Percentiles rank a stretch among this genome's conserved stretches.
These are phyloP conservation scores for Lablab purpureus DNA, from an alignment of 306 rosid genomes.

Conservation along the genomic window DNA sequence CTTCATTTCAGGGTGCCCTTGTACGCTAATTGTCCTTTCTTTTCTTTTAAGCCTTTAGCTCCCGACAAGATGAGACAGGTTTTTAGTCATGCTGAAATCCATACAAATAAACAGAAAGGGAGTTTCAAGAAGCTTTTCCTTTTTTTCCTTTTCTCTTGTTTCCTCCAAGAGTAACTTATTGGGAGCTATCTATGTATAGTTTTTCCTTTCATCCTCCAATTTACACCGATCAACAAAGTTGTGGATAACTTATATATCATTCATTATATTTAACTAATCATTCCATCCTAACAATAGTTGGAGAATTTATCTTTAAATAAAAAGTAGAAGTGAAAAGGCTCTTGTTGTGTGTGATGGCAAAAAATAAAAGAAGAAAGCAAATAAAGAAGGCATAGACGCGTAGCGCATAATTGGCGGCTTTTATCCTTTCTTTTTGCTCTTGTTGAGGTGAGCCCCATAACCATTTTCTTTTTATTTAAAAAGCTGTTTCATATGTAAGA, in stretches of 20 bases:
- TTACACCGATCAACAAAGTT: no score
- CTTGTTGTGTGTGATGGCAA: constrained; percentile 10
- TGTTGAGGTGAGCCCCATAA: constrained; percentile 38
- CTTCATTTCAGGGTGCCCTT: constrained; percentile 25
- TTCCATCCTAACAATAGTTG: no score
- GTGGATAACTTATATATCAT: no score
- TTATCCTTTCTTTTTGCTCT: constrained; percentile 30
- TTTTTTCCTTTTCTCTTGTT: not conserved
- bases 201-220: constrained; percentile 29
- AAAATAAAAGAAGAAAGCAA: constrained; percentile 14
- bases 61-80: constrained; percentile 30
- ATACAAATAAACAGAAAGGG: constrained; percentile 31
- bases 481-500: constrained; percentile 24
- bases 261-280: no score
- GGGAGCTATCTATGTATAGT: constrained; percentile 6
- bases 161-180: not conserved
- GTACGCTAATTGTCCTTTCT: constrained; percentile 1
- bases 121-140: constrained; percentile 28
- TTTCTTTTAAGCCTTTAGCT: constrained; percentile 35
- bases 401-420: constrained; percentile 38
- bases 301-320: not conserved
- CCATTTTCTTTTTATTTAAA: constrained; percentile 28
- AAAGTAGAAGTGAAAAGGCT: no score
- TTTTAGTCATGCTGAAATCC: constrained; percentile 22
- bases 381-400: constrained; percentile 31